Percentiles rank a stretch among this genome's conserved stretches.
phyloP scores from a whole-genome alignment of 306 rosid genomes.

The Myrica gale region DNA sequence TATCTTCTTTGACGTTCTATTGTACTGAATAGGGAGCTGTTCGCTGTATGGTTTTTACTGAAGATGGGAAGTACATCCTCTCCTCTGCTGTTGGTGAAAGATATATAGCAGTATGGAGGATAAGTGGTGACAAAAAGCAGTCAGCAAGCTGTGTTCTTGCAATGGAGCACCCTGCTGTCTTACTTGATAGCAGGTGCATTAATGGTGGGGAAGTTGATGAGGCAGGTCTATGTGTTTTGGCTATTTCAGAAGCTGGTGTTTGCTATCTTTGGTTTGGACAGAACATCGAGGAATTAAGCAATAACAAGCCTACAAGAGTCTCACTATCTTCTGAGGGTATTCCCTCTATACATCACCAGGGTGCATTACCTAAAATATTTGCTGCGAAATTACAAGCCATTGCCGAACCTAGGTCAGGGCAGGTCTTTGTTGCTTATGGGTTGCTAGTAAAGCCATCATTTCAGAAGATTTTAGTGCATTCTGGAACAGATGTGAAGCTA shows the following conservation, averaged over 20 bases:
- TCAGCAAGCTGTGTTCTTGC: slow-evolving; percentile 80
- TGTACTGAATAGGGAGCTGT: slow-evolving; percentile 62
- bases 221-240: slow-evolving; percentile 62
- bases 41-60: slow-evolving; percentile 76
- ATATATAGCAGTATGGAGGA: slow-evolving; percentile 77
- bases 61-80: slow-evolving; percentile 77
- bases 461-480: slow-evolving; percentile 62
- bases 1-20: slow-evolving; percentile 27
- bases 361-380: slow-evolving; percentile 63
- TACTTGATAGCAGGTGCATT: slow-evolving; percentile 67
- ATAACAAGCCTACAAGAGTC: slow-evolving; percentile 68
- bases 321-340: slow-evolving; percentile 54
- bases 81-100: slow-evolving; percentile 92
- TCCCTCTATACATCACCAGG: slow-evolving; percentile 51
- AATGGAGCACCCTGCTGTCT: slow-evolving; percentile 90
- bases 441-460: slow-evolving; percentile 78
- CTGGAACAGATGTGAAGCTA: slow-evolving; percentile 67
- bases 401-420: slow-evolving; percentile 55
- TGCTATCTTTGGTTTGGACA: slow-evolving; percentile 86
- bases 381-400: slow-evolving; percentile 71
- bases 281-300: slow-evolving; percentile 58
- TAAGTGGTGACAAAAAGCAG: slow-evolving; percentile 64
- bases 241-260: slow-evolving; percentile 81
- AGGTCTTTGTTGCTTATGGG: slow-evolving; percentile 73
- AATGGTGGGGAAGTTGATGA: slow-evolving; percentile 40